Evolutionary conservation across 176 grass and related monocot species (phyloP).

Genomic region (Cenchrus fungigraminus): DNA sequence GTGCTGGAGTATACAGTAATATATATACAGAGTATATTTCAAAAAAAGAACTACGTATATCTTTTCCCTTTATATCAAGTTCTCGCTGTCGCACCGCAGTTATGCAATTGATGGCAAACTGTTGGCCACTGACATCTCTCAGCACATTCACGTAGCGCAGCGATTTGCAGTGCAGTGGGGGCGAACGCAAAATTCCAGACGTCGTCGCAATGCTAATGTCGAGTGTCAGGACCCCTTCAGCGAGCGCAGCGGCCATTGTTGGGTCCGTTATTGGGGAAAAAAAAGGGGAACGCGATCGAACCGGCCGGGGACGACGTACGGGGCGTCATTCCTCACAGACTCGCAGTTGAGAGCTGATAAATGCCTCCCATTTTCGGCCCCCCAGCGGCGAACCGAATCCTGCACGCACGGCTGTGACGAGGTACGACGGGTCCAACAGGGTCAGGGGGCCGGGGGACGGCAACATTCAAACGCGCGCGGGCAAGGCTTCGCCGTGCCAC

Average conservation of each 20-base stretch:
- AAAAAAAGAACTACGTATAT: no score
- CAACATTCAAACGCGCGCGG: neutral
- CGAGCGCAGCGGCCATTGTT: constrained; percentile 12
- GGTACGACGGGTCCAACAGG: neutral
- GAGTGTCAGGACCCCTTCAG: neutral
- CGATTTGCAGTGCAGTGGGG: constrained; percentile 27
- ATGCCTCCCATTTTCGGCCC: no score
- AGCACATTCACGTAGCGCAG: constrained; percentile 53
- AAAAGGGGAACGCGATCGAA: neutral
- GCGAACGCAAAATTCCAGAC: constrained; percentile 51
- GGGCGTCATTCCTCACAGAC: no score
- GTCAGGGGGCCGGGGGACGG: neutral
- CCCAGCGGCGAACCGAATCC: no score
- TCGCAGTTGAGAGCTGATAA: no score
- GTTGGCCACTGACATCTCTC: constrained; percentile 30
- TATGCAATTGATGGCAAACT: neutral
- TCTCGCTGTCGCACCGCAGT: neutral
- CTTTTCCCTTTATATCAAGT: neutral
- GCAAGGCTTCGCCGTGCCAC: neutral
- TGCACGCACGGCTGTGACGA: no score
- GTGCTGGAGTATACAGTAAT: no score
- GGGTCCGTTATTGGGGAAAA: neutral
- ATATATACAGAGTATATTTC: no score
- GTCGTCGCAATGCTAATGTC: constrained; percentile 59
- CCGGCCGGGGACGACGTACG: neutral